These are phyloP conservation scores for Oehlia diaphana DNA, from an alignment of 192 early-diverging fungal genomes.

Conservation along the genomic window DNA sequence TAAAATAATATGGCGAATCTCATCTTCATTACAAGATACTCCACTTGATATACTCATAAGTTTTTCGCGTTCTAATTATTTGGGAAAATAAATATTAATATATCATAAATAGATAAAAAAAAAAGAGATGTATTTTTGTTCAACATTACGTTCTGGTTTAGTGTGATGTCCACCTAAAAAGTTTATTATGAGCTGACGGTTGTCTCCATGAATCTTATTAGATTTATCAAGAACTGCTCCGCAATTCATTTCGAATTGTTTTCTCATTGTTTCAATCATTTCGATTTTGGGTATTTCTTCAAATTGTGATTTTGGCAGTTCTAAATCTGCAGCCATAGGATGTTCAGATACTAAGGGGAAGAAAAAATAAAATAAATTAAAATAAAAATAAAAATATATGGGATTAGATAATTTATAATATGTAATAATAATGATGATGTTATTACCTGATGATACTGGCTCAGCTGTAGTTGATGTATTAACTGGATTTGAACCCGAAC, in stretches of 20 bases:
- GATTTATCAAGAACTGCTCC: not conserved
- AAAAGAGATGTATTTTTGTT: no score
- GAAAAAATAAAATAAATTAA: no score
- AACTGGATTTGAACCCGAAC: not conserved
- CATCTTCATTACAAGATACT: not conserved
- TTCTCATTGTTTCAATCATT: not conserved
- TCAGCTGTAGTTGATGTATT: not conserved
- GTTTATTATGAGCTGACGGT: conserved; percentile 8
- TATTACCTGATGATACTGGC: not conserved
- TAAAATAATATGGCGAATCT: not conserved
- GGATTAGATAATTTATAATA: not conserved
- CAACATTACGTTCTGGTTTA: not conserved
- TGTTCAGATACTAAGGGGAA: not conserved
- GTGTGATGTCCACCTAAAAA: conserved; percentile 11
- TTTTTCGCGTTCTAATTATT: not conserved
- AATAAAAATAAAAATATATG: not conserved
- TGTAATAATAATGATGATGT: not conserved
- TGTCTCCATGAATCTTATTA: not conserved
- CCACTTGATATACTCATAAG: not conserved
- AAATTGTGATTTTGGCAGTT: not conserved
- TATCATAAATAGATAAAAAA: not conserved
- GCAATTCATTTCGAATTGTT: not conserved
- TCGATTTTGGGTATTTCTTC: not conserved
- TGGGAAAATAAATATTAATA: not conserved
- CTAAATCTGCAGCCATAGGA: not conserved